Conservation (phyloP, 345 rosid genomes). For the Durio zibethinus region DNA sequence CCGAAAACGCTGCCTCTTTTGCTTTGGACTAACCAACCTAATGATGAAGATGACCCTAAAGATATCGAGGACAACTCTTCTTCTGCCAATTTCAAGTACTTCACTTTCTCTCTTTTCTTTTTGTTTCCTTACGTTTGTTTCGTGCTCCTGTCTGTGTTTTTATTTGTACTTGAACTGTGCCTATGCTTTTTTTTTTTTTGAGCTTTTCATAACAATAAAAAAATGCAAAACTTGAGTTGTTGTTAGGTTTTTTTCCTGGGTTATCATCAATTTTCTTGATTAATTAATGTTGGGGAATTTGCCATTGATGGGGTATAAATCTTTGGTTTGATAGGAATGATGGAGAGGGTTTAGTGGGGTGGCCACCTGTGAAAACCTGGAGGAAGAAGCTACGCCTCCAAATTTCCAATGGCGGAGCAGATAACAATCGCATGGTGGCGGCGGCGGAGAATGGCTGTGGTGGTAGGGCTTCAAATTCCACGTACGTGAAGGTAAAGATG, state of each 20-base stretch:
- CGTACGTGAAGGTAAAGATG: slow-evolving; percentile 9
- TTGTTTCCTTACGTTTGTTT: background rate
- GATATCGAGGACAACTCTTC: background rate
- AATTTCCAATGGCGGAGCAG: background rate
- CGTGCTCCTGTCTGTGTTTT: background rate
- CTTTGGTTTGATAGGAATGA: background rate
- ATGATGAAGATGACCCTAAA: background rate
- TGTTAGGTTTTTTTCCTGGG: background rate
- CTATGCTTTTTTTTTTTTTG: background rate
- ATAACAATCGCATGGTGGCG: background rate
- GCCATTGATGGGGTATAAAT: background rate
- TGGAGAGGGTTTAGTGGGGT: slow-evolving; percentile 12
- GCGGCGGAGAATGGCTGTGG: background rate
- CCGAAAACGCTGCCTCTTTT: slow-evolving; percentile 14
- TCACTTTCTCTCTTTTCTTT: background rate
- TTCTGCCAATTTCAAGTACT: slow-evolving; percentile 16
- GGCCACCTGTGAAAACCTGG: slow-evolving; percentile 12
- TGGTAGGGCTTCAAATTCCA: background rate
- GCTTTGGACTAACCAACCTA: slow-evolving; percentile 3
- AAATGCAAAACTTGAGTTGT: background rate
- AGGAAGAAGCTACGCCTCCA: slow-evolving; percentile 1
- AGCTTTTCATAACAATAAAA: background rate
- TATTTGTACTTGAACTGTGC: background rate
- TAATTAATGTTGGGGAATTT: background rate
- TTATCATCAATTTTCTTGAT: background rate